These are phyloP conservation scores for Citrus trifoliata DNA, from an alignment of 345 rosid genomes.

Conservation along the genomic window DNA sequence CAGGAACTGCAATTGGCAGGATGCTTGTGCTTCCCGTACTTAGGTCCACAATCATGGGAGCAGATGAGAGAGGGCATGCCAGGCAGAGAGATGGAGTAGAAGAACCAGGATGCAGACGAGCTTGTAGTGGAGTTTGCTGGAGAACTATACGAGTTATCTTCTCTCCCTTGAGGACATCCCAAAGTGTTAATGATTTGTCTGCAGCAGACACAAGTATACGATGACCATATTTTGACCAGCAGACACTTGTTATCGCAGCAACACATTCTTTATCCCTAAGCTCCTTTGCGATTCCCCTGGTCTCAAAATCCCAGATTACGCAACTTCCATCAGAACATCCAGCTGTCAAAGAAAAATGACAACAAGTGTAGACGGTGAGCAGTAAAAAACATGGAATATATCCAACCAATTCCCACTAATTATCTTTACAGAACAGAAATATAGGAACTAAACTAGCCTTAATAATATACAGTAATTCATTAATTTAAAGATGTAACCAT, in stretches of 20 bases:
- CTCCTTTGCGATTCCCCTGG: constrained; percentile 91
- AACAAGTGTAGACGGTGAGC: constrained; percentile 6
- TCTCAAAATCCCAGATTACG: constrained; percentile 97
- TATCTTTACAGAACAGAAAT: background rate
- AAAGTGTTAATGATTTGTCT: constrained; percentile 86
- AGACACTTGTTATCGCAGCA: constrained; percentile 88
- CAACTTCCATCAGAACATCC: constrained; percentile 96
- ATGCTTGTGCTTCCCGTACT: constrained; percentile 53
- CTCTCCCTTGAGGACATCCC: constrained; percentile 79
- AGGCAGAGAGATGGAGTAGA: constrained; percentile 74
- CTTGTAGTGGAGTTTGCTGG: constrained; percentile 78
- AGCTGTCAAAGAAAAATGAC: constrained; percentile 44
- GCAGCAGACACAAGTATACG: constrained; percentile 92
- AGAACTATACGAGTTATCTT: constrained; percentile 62
- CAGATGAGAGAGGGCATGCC: constrained; percentile 92
- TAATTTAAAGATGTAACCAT: background rate
- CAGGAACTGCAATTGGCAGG: constrained; percentile 71
- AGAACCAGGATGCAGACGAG: constrained; percentile 86
- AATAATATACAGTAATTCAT: background rate
- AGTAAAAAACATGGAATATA: constrained; percentile 6
- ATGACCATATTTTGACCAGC: constrained; percentile 95
- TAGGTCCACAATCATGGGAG: constrained; percentile 88
- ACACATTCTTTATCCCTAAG: constrained; percentile 68
- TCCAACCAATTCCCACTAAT: background rate
- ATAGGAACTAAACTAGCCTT: background rate